These are phyloP conservation scores for Astraeus odoratus DNA, from an alignment of 768 basidiomycete genomes.

Conservation along the genomic window DNA sequence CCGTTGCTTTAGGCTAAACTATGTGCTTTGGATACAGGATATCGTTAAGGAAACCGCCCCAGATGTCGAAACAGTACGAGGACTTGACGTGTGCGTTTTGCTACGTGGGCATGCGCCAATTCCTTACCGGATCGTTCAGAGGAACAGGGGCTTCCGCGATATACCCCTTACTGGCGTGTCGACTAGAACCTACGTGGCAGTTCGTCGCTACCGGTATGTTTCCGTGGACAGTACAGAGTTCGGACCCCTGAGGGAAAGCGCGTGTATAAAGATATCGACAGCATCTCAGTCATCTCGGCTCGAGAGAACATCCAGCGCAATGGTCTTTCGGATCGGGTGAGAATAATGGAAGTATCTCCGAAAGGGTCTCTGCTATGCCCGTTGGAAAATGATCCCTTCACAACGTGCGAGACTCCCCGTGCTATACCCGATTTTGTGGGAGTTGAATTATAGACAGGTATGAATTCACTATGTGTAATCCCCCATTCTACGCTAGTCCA, in stretches of 20 bases:
- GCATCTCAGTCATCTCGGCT: constrained; percentile 50
- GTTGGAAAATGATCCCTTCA: constrained; percentile 8
- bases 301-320: constrained; percentile 53
- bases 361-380: constrained; percentile 39
- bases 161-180: constrained; percentile 73
- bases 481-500: constrained; percentile 81
- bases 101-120: not conserved
- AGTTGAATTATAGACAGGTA: constrained; percentile 30
- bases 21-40: constrained; percentile 81
- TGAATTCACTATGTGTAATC: constrained; percentile 92
- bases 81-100: constrained; percentile 64
- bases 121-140: constrained; percentile 29
- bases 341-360: constrained; percentile 32
- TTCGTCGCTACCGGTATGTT: constrained; percentile 64
- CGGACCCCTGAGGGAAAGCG: not conserved
- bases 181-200: constrained; percentile 43
- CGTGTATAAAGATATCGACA: constrained; percentile 58
- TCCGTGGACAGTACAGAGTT: not conserved
- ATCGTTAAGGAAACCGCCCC: constrained; percentile 35
- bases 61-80: constrained; percentile 30
- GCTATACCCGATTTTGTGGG: not conserved
- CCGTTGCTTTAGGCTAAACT: constrained; percentile 58
- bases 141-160: constrained; percentile 91
- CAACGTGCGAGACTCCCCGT: constrained; percentile 3
- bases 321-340: constrained; percentile 43